These are phyloP conservation scores for Umbellularia californica DNA, from an alignment of 164 flowering plant species.

Conservation along the genomic window DNA sequence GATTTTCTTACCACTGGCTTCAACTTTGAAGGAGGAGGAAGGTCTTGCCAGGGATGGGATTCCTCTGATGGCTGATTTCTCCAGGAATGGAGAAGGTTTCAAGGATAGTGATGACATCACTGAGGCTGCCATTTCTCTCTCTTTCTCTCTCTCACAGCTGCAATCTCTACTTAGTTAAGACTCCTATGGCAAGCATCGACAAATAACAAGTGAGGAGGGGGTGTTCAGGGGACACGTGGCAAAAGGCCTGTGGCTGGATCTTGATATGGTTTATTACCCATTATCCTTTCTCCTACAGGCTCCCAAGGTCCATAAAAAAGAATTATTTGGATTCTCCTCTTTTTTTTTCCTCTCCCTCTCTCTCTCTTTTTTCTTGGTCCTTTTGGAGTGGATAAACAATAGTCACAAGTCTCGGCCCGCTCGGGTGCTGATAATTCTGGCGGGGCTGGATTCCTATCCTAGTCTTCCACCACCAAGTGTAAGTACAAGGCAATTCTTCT, in stretches of 20 bases:
- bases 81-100: constrained; percentile 43
- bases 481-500: too few species aligned
- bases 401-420: too few species aligned
- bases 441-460: too few species aligned
- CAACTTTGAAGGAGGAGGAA: constrained; percentile 36
- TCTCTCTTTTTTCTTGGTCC: too few species aligned
- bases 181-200: neutral
- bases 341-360: too few species aligned
- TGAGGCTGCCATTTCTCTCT: constrained; percentile 40
- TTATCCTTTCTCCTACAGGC: neutral
- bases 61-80: constrained; percentile 36
- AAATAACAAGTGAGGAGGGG: neutral
- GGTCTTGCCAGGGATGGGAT: constrained; percentile 47
- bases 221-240: constrained; percentile 6
- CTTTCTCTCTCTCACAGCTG: neutral
- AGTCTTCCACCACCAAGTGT: too few species aligned
- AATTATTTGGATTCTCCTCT: too few species aligned
- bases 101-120: constrained; percentile 49
- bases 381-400: too few species aligned
- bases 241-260: neutral
- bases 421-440: too few species aligned
- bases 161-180: neutral
- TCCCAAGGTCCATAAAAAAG: too few species aligned
- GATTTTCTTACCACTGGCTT: constrained; percentile 69
- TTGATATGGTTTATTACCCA: constrained; percentile 4